Conservation (phyloP, 495 filamentous ascomycete genomes). For the Lasiosphaeris hirsuta region DNA sequence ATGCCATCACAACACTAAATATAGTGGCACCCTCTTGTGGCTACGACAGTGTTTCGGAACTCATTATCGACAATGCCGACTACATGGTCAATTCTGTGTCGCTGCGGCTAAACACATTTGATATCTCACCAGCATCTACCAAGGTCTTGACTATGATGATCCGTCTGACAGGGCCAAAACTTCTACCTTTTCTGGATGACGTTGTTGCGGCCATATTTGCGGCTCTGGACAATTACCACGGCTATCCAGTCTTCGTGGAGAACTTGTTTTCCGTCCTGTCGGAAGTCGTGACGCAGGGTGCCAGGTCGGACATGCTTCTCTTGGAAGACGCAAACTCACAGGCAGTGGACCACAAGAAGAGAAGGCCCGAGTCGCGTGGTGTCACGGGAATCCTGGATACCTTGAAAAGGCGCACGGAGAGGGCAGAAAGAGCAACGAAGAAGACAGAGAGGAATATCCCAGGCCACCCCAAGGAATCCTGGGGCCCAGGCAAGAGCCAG, state of each 20-base stretch:
- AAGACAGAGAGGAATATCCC: constrained; percentile 21
- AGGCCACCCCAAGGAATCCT: constrained; percentile 25
- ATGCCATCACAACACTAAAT: constrained; percentile 83
- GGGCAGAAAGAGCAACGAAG: constrained; percentile 29
- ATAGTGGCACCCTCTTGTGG: constrained; percentile 70
- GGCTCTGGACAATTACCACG: constrained; percentile 87
- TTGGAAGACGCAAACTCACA: constrained; percentile 28
- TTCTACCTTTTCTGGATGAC: constrained; percentile 90
- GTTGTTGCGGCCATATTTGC: constrained; percentile 85
- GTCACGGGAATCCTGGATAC: constrained; percentile 17
- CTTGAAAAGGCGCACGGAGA: constrained; percentile 22
- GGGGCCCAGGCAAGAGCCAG: constrained; percentile 42
- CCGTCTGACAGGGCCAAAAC: constrained; percentile 70
- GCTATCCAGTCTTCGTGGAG: constrained; percentile 83
- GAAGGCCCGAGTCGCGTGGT: neutral
- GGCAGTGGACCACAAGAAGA: constrained; percentile 38
- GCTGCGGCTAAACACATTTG: constrained; percentile 83
- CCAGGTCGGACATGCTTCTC: constrained; percentile 59
- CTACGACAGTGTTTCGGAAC: constrained; percentile 67
- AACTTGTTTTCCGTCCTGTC: constrained; percentile 77
- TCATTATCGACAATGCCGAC: constrained; percentile 90
- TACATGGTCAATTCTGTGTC: constrained; percentile 94
- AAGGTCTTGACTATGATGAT: constrained; percentile 95
- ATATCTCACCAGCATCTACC: constrained; percentile 86
- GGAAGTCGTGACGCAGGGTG: constrained; percentile 77